A percentile compares a stretch with the other conserved stretches of the same genome.
Conservation (phyloP, 2,329 filamentous ascomycete genomes). For the Diaporthe humulicola region DNA sequence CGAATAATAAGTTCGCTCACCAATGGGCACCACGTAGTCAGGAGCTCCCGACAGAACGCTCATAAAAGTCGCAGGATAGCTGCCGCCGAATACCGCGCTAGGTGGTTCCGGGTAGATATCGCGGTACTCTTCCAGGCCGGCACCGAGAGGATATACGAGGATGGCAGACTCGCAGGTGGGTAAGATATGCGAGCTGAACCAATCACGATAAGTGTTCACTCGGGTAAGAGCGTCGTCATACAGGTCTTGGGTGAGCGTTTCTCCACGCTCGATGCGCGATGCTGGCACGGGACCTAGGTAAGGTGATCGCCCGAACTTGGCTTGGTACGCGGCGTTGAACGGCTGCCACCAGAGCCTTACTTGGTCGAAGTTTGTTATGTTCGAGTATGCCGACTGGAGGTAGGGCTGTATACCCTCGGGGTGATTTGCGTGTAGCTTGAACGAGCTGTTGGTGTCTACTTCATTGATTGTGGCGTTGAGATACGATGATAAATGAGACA, state of each 20-base stretch:
- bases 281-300: background rate
- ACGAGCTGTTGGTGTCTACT: slow-evolving; percentile 11
- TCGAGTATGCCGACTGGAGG: slow-evolving; percentile 5
- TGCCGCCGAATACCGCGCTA: background rate
- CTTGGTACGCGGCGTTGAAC: slow-evolving; percentile 6
- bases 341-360: slow-evolving; percentile 6
- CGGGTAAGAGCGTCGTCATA: background rate
- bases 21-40: slow-evolving; percentile 8
- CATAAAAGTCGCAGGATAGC: slow-evolving; percentile 4
- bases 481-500: background rate
- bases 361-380: slow-evolving; percentile 16
- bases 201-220: background rate
- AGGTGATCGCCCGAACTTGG: background rate
- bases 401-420: slow-evolving; percentile 7
- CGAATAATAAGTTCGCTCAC: background rate
- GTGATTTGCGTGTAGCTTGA: background rate
- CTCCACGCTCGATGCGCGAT: slow-evolving; percentile 1
- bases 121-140: slow-evolving; percentile 11
- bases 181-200: background rate
- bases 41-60: background rate
- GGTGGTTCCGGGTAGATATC: background rate
- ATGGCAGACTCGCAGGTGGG: slow-evolving; percentile 2
- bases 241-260: background rate
- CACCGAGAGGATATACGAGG: background rate
- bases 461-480: background rate